Percentiles rank a stretch among this genome's conserved stretches.
phyloP scores from a whole-genome alignment of 441 rosid genomes.

The Aleurites moluccanus region DNA sequence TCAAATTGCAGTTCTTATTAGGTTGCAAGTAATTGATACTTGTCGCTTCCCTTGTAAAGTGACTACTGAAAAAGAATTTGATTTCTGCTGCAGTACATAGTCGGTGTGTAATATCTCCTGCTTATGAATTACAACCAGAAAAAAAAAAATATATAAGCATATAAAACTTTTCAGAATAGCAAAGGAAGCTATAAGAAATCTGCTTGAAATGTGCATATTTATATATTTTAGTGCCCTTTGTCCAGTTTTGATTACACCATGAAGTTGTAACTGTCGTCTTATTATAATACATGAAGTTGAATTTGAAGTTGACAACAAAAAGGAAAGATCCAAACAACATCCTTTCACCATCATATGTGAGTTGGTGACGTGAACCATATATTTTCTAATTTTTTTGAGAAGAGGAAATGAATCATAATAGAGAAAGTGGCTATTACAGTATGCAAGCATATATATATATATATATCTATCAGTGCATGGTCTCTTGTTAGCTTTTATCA shows the following conservation, averaged over 20 bases:
- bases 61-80: constrained; percentile 58
- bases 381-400: background rate
- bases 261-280: background rate
- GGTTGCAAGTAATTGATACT: constrained; percentile 42
- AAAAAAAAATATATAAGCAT: constrained; percentile 2
- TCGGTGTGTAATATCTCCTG: constrained; percentile 57
- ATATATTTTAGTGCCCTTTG: background rate
- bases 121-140: constrained; percentile 25
- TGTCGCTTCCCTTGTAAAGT: constrained; percentile 33
- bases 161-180: background rate
- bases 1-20: constrained; percentile 75
- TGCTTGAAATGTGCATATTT: background rate
- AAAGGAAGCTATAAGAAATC: background rate
- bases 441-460: background rate
- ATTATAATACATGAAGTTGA: background rate
- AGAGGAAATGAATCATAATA: background rate
- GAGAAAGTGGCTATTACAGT: background rate
- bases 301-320: background rate
- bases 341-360: background rate
- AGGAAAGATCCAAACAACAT: constrained; percentile 1
- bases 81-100: constrained; percentile 85
- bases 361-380: background rate
- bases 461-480: background rate
- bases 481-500: background rate
- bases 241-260: background rate